Conservation (phyloP, 805 yeast genomes). For the Candida awuae region DNA sequence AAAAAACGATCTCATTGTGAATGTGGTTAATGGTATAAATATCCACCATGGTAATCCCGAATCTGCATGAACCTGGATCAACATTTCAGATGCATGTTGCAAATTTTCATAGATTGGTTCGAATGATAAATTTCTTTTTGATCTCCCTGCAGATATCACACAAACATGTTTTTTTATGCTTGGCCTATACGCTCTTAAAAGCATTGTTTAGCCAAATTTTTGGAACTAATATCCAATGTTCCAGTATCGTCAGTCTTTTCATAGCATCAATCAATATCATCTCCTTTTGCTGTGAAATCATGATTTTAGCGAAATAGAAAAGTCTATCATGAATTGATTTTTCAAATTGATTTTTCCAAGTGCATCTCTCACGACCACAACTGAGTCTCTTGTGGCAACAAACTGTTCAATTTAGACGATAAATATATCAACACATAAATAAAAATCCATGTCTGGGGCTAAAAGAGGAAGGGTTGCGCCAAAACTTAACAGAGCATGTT, state of each 20-base stretch:
- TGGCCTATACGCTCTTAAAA: background rate
- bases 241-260: too few species aligned
- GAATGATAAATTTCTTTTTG: slow-evolving; percentile 16
- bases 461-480: slow-evolving; percentile 34
- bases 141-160: background rate
- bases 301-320: too few species aligned
- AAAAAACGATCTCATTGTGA: slow-evolving; percentile 52
- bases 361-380: too few species aligned
- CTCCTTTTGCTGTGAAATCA: too few species aligned
- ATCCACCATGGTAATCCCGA: slow-evolving; percentile 78
- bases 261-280: too few species aligned
- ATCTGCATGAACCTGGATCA: slow-evolving; percentile 43
- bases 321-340: too few species aligned
- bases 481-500: slow-evolving; percentile 85
- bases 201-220: too few species aligned
- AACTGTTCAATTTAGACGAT: background rate
- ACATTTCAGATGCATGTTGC: slow-evolving; percentile 22
- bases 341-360: too few species aligned
- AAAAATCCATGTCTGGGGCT: slow-evolving; percentile 9
- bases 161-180: background rate
- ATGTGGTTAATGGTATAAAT: slow-evolving; percentile 65
- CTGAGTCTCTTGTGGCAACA: background rate
- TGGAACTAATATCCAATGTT: too few species aligned
- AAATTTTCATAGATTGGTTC: slow-evolving; percentile 18
- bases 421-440: background rate